phyloP scores from a whole-genome alignment of 805 yeast species.

The Danielia reshetovae region DNA sequence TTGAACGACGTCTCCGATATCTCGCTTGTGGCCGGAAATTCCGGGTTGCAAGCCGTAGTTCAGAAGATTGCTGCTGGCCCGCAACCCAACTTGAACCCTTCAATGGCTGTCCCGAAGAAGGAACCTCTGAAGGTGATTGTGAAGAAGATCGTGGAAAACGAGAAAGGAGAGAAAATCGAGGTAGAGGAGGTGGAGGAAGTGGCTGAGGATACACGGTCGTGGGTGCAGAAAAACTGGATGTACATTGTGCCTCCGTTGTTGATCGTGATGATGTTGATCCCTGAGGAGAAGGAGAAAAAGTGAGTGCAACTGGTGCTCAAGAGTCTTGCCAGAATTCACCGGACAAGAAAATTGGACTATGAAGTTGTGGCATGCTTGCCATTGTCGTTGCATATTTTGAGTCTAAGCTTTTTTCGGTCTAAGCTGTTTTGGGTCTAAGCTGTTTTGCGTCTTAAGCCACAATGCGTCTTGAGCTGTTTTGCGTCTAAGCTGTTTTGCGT shows the following conservation, averaged over 20 bases:
- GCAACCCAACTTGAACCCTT: slow-evolving; percentile 29
- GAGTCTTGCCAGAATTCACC: too few species aligned
- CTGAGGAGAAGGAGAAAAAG: slow-evolving; percentile 14
- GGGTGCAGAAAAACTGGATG: slow-evolving; percentile 62
- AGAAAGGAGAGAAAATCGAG: slow-evolving; percentile 22
- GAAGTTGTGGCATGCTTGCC: too few species aligned
- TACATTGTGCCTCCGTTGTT: slow-evolving; percentile 48
- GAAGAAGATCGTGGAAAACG: slow-evolving; percentile 15
- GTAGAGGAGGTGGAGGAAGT: slow-evolving; percentile 21
- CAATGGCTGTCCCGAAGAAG: slow-evolving; percentile 7
- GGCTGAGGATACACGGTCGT: slow-evolving; percentile 34
- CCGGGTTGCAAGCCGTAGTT: slow-evolving; percentile 2
- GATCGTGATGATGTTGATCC: slow-evolving; percentile 34
- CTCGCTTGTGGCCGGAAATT: slow-evolving; percentile 4
- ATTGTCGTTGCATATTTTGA: too few species aligned
- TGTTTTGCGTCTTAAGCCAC: too few species aligned
- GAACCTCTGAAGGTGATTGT: slow-evolving; percentile 15
- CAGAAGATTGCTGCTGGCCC: slow-evolving; percentile 15
- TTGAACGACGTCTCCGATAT: slow-evolving; percentile 4
- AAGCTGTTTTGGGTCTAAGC: too few species aligned
- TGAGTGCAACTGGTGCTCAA: too few species aligned
- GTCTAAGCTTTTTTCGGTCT: too few species aligned
- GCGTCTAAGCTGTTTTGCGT: too few species aligned
- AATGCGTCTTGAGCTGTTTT: too few species aligned
- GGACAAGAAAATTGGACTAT: too few species aligned